Percentiles rank a stretch among this genome's conserved stretches.
These are phyloP conservation scores for Thinopyrum elongatum DNA, from an alignment of 176 grass and related monocot genomes.

Conservation along the genomic window DNA sequence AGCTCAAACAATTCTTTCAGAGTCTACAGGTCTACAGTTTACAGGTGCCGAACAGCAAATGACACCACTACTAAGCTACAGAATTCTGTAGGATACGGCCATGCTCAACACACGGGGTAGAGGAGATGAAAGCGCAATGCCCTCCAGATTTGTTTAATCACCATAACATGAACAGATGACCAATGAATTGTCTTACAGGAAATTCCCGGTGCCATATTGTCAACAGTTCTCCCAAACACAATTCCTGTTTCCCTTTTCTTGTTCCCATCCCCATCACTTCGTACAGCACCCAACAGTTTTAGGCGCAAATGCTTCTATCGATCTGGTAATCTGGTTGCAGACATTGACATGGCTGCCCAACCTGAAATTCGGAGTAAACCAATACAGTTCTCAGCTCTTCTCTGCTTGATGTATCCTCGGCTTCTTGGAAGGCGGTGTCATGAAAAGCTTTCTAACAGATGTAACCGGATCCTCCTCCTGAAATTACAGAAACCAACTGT, in stretches of 20 bases:
- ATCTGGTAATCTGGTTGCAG: neutral
- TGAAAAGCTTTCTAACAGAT: conserved; percentile 87
- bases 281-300: neutral
- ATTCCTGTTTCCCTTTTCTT: neutral
- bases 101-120: neutral
- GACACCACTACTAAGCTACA: conserved; percentile 35
- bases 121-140: neutral
- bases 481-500: conserved; percentile 39
- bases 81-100: conserved; percentile 2
- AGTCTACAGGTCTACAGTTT: neutral
- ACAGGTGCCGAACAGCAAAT: conserved; percentile 8
- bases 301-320: neutral
- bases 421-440: conserved; percentile 55
- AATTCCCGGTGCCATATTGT: neutral
- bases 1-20: neutral
- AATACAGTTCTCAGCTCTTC: conserved; percentile 34
- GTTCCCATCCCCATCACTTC: neutral
- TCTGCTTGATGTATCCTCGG: conserved; percentile 38
- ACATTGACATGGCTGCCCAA: neutral
- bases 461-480: conserved; percentile 79
- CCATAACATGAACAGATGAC: neutral
- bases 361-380: neutral
- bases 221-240: neutral
- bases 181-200: neutral
- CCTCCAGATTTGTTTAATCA: neutral